These are phyloP conservation scores for Verticillium nonalfalfae DNA, from an alignment of 2,329 filamentous ascomycete genomes.

Conservation along the genomic window DNA sequence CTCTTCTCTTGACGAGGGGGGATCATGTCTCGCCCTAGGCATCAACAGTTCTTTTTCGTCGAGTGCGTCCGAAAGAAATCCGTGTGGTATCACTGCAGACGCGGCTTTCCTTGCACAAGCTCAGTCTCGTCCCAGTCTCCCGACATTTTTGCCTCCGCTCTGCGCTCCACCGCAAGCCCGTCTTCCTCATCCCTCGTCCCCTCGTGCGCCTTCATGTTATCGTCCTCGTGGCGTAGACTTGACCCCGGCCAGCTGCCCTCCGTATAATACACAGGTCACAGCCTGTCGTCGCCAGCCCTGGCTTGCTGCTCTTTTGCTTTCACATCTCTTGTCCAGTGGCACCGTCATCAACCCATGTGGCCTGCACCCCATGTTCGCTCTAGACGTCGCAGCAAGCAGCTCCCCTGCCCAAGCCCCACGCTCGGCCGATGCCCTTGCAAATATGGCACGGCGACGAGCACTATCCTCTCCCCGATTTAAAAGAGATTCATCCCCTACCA, in stretches of 20 bases:
- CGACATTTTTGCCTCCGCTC: neutral
- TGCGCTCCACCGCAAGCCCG: neutral
- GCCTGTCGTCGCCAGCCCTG: neutral
- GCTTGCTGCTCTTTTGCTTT: neutral
- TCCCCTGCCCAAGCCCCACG: conserved; percentile 10
- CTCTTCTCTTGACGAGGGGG: neutral
- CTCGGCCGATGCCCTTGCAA: conserved; percentile 9
- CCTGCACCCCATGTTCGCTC: conserved; percentile 13
- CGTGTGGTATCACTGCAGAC: conserved; percentile 1
- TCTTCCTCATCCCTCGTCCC: neutral
- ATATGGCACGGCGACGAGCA: conserved; percentile 9
- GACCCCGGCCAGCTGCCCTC: neutral
- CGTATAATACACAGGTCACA: conserved; percentile 3
- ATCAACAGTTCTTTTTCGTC: neutral
- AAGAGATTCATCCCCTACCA: conserved; percentile 11
- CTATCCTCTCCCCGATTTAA: conserved; percentile 11
- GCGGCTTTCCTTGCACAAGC: neutral
- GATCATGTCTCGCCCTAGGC: neutral
- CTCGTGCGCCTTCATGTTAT: neutral
- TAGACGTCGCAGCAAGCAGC: conserved; percentile 11
- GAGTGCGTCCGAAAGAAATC: neutral
- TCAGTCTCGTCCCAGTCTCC: neutral
- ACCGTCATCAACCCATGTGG: conserved; percentile 11
- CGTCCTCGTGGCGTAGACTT: neutral
- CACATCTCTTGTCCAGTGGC: conserved; percentile 9